These are phyloP conservation scores for Yarrowia sp. DNA, from an alignment of 805 yeast genomes.

Conservation along the genomic window DNA sequence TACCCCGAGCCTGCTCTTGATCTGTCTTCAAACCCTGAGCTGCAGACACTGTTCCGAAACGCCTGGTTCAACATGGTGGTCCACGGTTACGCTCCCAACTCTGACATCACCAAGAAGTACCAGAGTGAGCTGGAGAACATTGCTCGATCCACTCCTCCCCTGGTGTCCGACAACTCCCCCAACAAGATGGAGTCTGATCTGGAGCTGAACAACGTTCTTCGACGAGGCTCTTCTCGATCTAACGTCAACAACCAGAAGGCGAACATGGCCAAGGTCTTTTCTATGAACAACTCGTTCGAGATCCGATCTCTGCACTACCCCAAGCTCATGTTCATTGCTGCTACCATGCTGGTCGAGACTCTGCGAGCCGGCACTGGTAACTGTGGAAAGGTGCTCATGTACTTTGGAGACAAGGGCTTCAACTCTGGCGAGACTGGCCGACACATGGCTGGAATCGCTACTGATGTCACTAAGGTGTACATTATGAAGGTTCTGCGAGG, in stretches of 20 bases:
- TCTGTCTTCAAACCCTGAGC: conserved; percentile 55
- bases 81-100: conserved; percentile 72
- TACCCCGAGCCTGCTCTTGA: conserved; percentile 56
- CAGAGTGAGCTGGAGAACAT: conserved; percentile 63
- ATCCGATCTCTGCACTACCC: conserved; percentile 67
- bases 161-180: conserved; percentile 81
- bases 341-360: conserved; percentile 78
- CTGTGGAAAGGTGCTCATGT: conserved; percentile 75
- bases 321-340: conserved; percentile 84
- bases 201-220: conserved; percentile 86
- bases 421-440: conserved; percentile 71
- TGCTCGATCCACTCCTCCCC: conserved; percentile 86
- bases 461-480: conserved; percentile 64
- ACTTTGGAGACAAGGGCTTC: conserved; percentile 87
- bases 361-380: conserved; percentile 81
- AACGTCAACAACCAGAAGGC: conserved; percentile 77
- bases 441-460: conserved; percentile 69
- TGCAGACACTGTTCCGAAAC: conserved; percentile 73
- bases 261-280: conserved; percentile 49
- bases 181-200: conserved; percentile 88
- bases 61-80: conserved; percentile 94
- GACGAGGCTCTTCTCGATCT: conserved; percentile 86
- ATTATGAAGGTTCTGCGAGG: conserved; percentile 60
- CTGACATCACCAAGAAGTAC: conserved; percentile 60
- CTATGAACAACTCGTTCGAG: conserved; percentile 61